Base-by-base conservation (phyloP, 2,329 filamentous ascomycete species). In the Metarhizium humberi region DNA sequence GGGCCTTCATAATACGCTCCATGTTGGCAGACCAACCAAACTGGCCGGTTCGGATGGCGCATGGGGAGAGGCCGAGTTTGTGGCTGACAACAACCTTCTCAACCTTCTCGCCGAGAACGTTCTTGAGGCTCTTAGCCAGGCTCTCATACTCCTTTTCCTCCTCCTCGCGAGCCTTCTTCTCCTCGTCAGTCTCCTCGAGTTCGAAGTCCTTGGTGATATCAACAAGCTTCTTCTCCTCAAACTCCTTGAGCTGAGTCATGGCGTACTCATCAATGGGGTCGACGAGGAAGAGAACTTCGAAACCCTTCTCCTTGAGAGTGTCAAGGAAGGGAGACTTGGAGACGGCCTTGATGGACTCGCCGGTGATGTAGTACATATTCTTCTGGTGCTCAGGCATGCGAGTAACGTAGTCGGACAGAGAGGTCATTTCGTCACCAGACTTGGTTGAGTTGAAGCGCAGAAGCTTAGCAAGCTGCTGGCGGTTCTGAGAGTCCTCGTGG, bases 1-100 rank as follows among this genome's bases (percentile, higher is more conserved):
- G 94, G 32, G 94, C 94, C 88, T 99, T 99, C 94, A 99, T 99
- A 86, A 99, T 99, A 82, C 94, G 94, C 85, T 99, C 94, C 94
- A 99, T 99, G 86, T 99, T 99, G 73, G 94, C 94, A 56, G 92
- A 97, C 94, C 94, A 99, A 78, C 94, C 94, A 76, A 99, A 99
- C 80, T 97, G 94, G 71, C 94, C 94, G 66, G 94, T 99, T 76
- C 94, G 92, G 83, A 99, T 97, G 73, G 94, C 94, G 78, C 94
- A 97, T 70, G 94, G 94, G 62, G 94, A 84, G 72, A 88, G 88
- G 66, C 88, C 85, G 58, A 99, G 86, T 87, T 97, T 97, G 88
- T 97, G 90, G 64, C 87, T 92, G 73, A 99, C 92, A 62, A 99
- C 92, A 45, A 99, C 94, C 88, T 99, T 99, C 90, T 99, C 94